A percentile compares a stretch with the other conserved stretches of the same genome.
phyloP scores from a whole-genome alignment of 176 grass and related monocot species.

The Phragmites australis region DNA sequence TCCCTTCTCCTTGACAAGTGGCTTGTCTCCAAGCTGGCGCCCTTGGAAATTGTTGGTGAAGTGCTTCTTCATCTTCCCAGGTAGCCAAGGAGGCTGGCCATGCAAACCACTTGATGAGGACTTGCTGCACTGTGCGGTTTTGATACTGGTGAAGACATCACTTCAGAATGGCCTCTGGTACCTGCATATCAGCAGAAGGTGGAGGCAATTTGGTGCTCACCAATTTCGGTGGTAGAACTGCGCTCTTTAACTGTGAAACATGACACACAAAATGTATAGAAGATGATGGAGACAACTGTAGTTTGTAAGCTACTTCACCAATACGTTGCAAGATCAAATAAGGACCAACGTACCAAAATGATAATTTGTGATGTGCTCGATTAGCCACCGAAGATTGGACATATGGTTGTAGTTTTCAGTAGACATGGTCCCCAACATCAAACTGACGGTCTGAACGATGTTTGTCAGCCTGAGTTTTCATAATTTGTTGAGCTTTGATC shows the following conservation, averaged over 20 bases:
- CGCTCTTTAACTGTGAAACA: neutral
- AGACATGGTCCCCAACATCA: neutral
- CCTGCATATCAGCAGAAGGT: too few relatives aligned
- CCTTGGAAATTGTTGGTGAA: too few relatives aligned
- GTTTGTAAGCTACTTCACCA: neutral
- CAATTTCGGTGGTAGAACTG: too few relatives aligned
- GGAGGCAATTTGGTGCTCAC: too few relatives aligned
- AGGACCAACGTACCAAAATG: neutral
- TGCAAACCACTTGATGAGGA: too few relatives aligned
- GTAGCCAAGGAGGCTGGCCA: too few relatives aligned
- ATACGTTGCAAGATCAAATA: neutral
- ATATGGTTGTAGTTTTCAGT: neutral
- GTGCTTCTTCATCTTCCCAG: too few relatives aligned
- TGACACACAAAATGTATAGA: neutral
- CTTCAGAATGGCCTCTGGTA: too few relatives aligned
- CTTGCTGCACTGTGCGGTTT: too few relatives aligned
- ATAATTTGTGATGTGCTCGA: neutral
- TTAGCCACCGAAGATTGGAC: neutral
- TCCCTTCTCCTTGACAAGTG: too few relatives aligned
- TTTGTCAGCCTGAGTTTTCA: neutral
- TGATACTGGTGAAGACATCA: too few relatives aligned
- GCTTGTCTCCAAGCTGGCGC: too few relatives aligned
- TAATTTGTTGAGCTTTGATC: neutral
- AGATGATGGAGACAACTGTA: accelerated
- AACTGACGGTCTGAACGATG: neutral